Evolutionary conservation across 352 stramenopile genomes (phyloP).

Genomic region (Halophytophthora batemanensis): DNA sequence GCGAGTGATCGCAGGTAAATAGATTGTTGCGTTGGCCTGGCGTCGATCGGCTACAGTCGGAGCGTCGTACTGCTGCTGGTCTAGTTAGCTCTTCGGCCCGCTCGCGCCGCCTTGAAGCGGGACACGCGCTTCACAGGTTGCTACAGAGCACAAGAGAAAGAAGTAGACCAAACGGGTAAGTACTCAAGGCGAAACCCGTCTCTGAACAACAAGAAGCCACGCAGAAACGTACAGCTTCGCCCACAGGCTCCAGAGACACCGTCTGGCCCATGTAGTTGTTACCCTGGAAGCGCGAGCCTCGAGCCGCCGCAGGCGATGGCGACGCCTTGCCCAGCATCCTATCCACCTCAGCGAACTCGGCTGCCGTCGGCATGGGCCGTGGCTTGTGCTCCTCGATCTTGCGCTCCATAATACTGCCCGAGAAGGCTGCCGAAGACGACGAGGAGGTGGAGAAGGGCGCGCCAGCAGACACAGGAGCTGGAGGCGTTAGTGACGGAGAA

Average conservation of each 20-base stretch:
- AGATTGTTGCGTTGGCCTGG: conserved; percentile 17
- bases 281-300: conserved; percentile 52
- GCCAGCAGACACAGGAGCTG: conserved; percentile 11
- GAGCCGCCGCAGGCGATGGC: conserved; percentile 22
- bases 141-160: conserved; percentile 18
- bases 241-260: conserved; percentile 67
- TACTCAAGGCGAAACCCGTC: conserved; percentile 1
- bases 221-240: conserved; percentile 57
- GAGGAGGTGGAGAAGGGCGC: conserved; percentile 17
- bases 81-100: conserved; percentile 21
- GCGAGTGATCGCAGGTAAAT: conserved; percentile 26
- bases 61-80: conserved; percentile 14
- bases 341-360: neutral
- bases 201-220: neutral
- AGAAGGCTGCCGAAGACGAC: conserved; percentile 56
- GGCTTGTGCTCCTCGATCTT: conserved; percentile 30
- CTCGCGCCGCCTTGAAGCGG: conserved; percentile 70
- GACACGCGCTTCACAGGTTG: conserved; percentile 85
- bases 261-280: conserved; percentile 68
- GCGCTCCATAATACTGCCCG: conserved; percentile 68
- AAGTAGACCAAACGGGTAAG: neutral
- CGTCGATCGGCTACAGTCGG: conserved; percentile 8
- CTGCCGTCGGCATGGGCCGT: conserved; percentile 6
- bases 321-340: neutral
- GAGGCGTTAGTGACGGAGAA: conserved; percentile 18